Base-by-base conservation (phyloP, 2,329 filamentous ascomycete species). In the Aureobasidium pullulans region DNA sequence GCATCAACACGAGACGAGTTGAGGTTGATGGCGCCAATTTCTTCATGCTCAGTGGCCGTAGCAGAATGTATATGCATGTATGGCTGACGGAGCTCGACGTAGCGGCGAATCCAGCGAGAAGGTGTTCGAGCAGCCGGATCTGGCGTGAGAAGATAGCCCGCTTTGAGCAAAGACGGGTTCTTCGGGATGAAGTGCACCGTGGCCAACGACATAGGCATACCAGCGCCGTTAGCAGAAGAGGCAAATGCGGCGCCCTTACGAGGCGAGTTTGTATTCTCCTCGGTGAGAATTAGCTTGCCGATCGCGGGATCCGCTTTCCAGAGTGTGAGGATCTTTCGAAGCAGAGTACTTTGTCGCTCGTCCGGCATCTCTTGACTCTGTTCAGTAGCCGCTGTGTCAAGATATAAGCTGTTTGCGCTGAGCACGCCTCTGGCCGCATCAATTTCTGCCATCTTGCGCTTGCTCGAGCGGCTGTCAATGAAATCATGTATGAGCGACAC, bases 401-500 rank as follows among this genome's bases (percentile, higher is more conserved):
- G 67, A 63, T 80, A 83, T 4, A 68, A 54, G 4, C 64, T 64
- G 15, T 63, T 64, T 3, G 66, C 60, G 39, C 65, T 64, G 15
- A 93, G 75, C 31, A 87, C 78, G 13, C 83, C 82, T 63, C 89
- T 84, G 2, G 86, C 84, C 0, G 86, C 85, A 65, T 93, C 89
- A 40, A 97, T 86, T 68, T 96, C 93, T 8, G 86, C 84, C 31
- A 88, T 80, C 15, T 91, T 85, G 60, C 82, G 79, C 66, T 85
- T 85, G 69, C 88, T 87, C 73, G 89, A 90, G 62, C 85, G 85
- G 6, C 88, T 82, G 10, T 80, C 75, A 58, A 96, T 87, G 67
- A 87, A 96, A 72, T 99, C 94, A 60, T 86, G 84, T n/a, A 99
- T 87, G 0, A 99, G 77, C 0, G 90, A 95, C 2, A 97, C 89